Base-by-base conservation (phyloP, 805 yeast genomes). In the Cyberlindnera subsufficiens region DNA sequence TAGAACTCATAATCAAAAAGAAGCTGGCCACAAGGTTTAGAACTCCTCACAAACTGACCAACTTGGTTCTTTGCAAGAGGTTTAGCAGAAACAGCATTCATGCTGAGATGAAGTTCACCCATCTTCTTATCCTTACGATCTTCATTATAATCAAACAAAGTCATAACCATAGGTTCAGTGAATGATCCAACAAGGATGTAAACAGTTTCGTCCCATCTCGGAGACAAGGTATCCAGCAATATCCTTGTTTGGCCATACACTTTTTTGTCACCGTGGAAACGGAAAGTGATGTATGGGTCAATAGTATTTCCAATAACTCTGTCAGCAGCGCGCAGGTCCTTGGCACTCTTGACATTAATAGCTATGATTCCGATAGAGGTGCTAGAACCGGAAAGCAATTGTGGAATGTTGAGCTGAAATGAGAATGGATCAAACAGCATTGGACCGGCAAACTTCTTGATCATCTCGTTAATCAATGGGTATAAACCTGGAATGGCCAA, bases 361-460 rank as follows among this genome's bases (percentile, higher is more conserved):
- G 82, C 82, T 49, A 93, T 66, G 29, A 93, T 86, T 66, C 99
- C 99, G 53, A 88, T 72, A 6, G 98, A 83, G 31, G 91, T 78
- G 56, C 82, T 82, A 36, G 91, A 82, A 57, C 96, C 96, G 17
- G 95, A 83, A 54, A 91, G 64, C 59, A 93, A 68, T 66, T 89
- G 96, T 59, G 95, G 96, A 37, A 93, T 75, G 56, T 95, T 93
- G 60, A 93, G 68, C 68, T 93, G 96, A 72, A 90, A 86, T 3
- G 96, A 88, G 50, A 93, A 81, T 13, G 99, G 99, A 36, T 85
- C 73, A 56, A 87, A 84, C 38, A 91, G 59, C 69, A 93, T 77
- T 27, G 97, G 93, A 9, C 98, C 98, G 41, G 78, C 80, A 65
- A 83, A 90, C 60, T 89, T 86, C 56, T 76, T 78, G 20, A 89